Evolutionary conservation across 768 basidiomycete genomes (phyloP).

Genomic region (Boletus subparvulus): DNA sequence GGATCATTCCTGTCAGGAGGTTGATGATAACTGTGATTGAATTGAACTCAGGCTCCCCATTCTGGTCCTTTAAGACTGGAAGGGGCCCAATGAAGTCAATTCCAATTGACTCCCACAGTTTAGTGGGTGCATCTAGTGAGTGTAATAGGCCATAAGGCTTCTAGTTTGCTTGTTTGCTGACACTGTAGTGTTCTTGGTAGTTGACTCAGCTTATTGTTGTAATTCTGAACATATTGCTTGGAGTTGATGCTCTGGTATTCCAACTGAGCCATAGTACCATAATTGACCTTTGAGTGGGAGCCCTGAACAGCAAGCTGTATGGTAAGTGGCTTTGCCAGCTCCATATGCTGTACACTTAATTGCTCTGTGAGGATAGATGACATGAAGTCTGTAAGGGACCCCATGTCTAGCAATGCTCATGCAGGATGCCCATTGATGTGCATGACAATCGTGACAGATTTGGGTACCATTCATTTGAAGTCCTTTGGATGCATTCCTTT

Average conservation of each 20-base stretch:
- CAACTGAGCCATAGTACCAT: constrained; percentile 3
- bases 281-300: constrained; percentile 29
- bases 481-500: not conserved
- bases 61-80: constrained; percentile 17
- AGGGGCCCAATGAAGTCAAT: constrained; percentile 44
- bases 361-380: constrained; percentile 32
- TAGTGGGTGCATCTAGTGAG: constrained; percentile 21
- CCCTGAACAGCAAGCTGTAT: constrained; percentile 34
- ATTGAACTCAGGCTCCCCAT: constrained; percentile 23
- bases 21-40: constrained; percentile 28
- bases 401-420: constrained; percentile 22
- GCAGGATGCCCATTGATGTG: constrained; percentile 22
- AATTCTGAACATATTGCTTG: constrained; percentile 21
- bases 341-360: constrained; percentile 9
- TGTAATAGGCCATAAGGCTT: constrained; percentile 29
- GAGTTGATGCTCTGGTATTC: constrained; percentile 17
- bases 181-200: no score
- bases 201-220: no score
- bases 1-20: constrained; percentile 20
- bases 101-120: constrained; percentile 38
- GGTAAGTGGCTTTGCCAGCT: constrained; percentile 24
- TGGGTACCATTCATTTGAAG: not conserved
- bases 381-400: constrained; percentile 34
- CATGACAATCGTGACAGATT: constrained; percentile 7
- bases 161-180: no score